phyloP scores from a whole-genome alignment of 345 rosid species.

The Melastoma malabathricum region DNA sequence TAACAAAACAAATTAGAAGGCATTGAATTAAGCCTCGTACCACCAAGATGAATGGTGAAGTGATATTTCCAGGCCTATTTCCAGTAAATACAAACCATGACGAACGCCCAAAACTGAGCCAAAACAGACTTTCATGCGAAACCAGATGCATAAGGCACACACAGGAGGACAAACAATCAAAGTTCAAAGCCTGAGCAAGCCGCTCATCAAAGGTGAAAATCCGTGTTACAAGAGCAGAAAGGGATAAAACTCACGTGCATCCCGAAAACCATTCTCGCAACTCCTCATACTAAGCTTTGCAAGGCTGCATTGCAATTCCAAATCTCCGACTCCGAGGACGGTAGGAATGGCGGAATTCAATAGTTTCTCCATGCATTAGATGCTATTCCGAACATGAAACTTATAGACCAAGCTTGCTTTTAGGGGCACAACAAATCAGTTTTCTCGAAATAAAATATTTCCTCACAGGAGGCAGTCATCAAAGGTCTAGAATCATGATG shows the following conservation, averaged over 20 bases:
- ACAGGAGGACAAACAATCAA: background rate
- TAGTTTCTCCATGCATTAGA: background rate
- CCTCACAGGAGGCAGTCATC: no score
- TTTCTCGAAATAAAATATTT: no score
- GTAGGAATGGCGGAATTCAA: background rate
- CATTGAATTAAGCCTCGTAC: background rate
- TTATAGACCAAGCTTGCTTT: no score
- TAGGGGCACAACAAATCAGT: no score
- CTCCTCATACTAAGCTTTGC: slow-evolving; percentile 71
- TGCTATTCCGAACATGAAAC: no score
- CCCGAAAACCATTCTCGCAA: slow-evolving; percentile 48
- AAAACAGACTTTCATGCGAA: no score
- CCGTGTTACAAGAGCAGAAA: background rate
- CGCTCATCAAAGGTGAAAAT: background rate
- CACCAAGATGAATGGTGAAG: no score
- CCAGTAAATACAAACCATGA: no score
- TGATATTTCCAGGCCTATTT: no score
- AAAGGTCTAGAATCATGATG: no score
- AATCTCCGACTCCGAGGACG: background rate
- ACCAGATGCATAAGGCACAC: no score
- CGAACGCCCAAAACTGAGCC: no score
- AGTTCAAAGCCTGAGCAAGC: background rate
- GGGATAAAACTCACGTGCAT: slow-evolving; percentile 36
- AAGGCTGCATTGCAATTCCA: slow-evolving; percentile 31
- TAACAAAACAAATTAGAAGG: slow-evolving; percentile 2